Conservation (phyloP, 1,284 basidiomycete genomes). For the Irpex rosettiformis region DNA sequence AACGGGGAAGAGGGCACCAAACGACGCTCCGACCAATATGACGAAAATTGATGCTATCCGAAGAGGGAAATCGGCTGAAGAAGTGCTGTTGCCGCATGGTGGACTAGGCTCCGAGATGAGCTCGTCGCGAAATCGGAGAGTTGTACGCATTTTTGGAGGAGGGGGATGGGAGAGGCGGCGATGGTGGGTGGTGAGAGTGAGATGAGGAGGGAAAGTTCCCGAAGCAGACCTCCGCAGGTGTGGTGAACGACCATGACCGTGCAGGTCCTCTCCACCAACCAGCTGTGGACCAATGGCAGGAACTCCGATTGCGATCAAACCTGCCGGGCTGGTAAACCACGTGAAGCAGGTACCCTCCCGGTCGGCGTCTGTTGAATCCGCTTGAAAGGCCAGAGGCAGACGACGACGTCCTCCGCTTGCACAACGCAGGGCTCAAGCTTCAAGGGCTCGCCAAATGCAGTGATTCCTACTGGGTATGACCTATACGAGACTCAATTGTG, state of each 20-base stretch:
- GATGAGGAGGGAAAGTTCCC: background rate
- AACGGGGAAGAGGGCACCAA: slow-evolving; percentile 83
- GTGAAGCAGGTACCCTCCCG: background rate
- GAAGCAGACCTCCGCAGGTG: background rate
- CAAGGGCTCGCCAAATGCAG: too few species aligned
- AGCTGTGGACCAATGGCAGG: background rate
- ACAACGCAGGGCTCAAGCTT: too few species aligned
- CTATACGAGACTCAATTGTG: too few species aligned
- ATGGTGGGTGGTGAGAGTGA: background rate
- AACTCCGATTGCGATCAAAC: background rate
- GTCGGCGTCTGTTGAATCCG: background rate
- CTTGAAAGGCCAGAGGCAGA: too few species aligned
- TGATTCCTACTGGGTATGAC: too few species aligned
- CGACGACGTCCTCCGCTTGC: too few species aligned
- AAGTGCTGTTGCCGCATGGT: background rate
- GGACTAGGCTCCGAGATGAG: background rate
- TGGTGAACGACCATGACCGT: background rate
- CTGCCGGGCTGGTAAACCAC: background rate
- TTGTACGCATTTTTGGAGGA: background rate
- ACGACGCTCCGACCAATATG: slow-evolving; percentile 67
- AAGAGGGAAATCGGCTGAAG: slow-evolving; percentile 29
- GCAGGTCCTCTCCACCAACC: background rate
- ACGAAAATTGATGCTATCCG: slow-evolving; percentile 89
- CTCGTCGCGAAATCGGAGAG: background rate
- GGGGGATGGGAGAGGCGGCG: background rate